These are phyloP conservation scores for Pugionium cornutum DNA, from an alignment of 345 rosid genomes.

Conservation along the genomic window DNA sequence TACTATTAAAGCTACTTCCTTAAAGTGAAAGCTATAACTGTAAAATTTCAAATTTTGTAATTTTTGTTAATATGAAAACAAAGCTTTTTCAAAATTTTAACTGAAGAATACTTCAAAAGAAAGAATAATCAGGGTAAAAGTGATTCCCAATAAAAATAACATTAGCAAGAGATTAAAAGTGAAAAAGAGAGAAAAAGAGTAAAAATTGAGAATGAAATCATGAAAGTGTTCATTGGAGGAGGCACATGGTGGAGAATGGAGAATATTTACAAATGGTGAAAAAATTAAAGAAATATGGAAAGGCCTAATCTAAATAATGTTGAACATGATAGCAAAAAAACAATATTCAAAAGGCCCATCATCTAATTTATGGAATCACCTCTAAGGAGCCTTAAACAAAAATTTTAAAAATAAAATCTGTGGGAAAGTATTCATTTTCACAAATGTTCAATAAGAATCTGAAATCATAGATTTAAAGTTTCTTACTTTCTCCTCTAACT, in stretches of 20 bases:
- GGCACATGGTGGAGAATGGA: slow-evolving; percentile 1
- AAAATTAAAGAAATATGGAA: neutral
- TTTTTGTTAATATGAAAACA: neutral
- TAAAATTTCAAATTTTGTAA: slow-evolving; percentile 29
- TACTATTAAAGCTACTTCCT: slow-evolving; percentile 12
- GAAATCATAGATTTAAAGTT: too few relatives aligned
- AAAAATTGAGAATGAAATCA: slow-evolving; percentile 32
- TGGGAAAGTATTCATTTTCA: too few relatives aligned
- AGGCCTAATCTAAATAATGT: neutral
- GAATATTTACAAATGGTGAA: neutral
- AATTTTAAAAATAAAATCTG: too few relatives aligned
- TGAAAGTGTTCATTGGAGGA: slow-evolving; percentile 21
- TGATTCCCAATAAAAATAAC: slow-evolving; percentile 20
- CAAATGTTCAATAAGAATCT: too few relatives aligned
- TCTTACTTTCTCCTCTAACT: too few relatives aligned
- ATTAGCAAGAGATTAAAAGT: slow-evolving; percentile 37
- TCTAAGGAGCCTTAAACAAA: neutral
- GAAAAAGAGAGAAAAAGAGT: slow-evolving; percentile 14
- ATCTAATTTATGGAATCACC: neutral
- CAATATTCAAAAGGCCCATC: slow-evolving; percentile 9
- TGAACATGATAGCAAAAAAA: neutral
- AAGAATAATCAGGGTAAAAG: slow-evolving; percentile 32
- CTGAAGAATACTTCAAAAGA: slow-evolving; percentile 12
- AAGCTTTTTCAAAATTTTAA: slow-evolving; percentile 5
- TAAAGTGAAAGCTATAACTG: slow-evolving; percentile 21